Percentiles rank a stretch among this genome's conserved stretches.
These are phyloP conservation scores for Pseudogymnoascus sp. DNA, from an alignment of 2,329 filamentous ascomycete species.

Conservation along the genomic window DNA sequence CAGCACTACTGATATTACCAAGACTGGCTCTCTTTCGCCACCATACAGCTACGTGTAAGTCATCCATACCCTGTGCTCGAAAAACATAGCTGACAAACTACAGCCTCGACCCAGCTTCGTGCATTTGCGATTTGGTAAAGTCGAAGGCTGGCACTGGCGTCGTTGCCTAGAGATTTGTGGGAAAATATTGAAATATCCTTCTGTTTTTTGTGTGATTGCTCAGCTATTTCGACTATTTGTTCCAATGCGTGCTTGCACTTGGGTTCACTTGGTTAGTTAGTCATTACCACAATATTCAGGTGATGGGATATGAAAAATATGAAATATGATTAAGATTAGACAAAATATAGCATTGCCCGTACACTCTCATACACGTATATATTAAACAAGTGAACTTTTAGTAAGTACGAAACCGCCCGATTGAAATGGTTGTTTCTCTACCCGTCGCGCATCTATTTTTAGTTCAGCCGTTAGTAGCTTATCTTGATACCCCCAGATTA, in stretches of 20 bases:
- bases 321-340: not conserved
- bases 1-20: constrained; percentile 15
- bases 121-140: not conserved
- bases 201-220: not conserved
- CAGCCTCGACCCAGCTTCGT: not conserved
- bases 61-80: not conserved
- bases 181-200: not conserved
- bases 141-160: not conserved
- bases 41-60: constrained; percentile 16
- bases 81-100: not conserved
- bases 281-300: not conserved
- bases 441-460: not conserved
- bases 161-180: not conserved
- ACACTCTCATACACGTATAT: not conserved
- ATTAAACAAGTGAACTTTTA: not conserved
- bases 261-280: not conserved
- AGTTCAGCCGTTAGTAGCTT: not conserved
- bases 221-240: not conserved
- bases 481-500: not conserved
- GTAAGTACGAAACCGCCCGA: not conserved
- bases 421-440: not conserved
- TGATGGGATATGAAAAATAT: not conserved
- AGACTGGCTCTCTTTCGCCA: constrained; percentile 13
- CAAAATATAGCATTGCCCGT: no score
- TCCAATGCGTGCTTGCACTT: not conserved